These are phyloP conservation scores for Ziziphus jujuba DNA, from an alignment of 306 rosid species.

Conservation along the genomic window DNA sequence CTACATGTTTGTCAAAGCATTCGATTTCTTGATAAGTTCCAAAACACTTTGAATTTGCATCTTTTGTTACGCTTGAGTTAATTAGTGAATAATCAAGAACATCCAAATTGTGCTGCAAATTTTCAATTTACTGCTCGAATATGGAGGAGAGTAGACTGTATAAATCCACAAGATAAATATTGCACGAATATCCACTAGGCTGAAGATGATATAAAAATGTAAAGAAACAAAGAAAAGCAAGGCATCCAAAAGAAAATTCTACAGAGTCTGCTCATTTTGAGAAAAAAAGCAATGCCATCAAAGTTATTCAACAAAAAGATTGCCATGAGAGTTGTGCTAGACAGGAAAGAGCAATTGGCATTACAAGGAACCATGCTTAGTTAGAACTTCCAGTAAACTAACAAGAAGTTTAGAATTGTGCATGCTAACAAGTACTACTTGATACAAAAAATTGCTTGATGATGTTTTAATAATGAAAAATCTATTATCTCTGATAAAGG, in stretches of 20 bases:
- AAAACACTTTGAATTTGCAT: too few relatives aligned
- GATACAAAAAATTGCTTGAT: neutral
- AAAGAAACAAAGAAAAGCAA: conserved; percentile 34
- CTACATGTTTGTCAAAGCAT: neutral
- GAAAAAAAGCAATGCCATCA: neutral
- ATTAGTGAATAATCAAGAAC: too few relatives aligned
- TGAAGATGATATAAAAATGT: conserved; percentile 39
- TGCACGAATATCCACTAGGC: conserved; percentile 40
- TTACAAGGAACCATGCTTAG: neutral
- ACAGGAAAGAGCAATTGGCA: conserved; percentile 1
- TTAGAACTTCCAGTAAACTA: neutral
- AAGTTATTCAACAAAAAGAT: neutral
- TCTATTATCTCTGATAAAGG: neutral
- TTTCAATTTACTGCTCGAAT: conserved; percentile 8
- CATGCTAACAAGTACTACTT: neutral
- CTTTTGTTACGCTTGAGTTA: too few relatives aligned
- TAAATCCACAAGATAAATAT: conserved; percentile 46
- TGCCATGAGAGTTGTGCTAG: conserved; percentile 2
- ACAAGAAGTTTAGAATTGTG: neutral
- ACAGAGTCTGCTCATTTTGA: neutral
- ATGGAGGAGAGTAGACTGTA: conserved; percentile 37
- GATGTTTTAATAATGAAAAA: neutral
- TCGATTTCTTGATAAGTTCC: neutral
- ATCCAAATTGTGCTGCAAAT: conserved; percentile 2
- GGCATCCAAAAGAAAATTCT: conserved; percentile 22